Evolutionary conservation across 345 rosid genomes (phyloP).

Genomic region (Microcos paniculata): DNA sequence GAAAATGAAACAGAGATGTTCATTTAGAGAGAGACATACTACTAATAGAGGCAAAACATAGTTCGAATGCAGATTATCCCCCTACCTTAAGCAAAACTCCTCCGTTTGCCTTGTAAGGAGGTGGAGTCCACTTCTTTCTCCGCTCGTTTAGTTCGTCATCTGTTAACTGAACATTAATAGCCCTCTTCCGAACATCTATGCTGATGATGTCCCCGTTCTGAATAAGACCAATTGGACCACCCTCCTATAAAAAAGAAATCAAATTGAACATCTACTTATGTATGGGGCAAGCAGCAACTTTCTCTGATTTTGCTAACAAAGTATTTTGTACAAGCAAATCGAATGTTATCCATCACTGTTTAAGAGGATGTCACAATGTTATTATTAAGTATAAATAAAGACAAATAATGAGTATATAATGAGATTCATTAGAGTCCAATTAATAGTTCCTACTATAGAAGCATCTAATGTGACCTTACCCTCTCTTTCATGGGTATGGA

Average conservation of each 20-base stretch:
- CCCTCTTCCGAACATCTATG: slow-evolving; percentile 66
- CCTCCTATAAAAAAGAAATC: slow-evolving; percentile 55
- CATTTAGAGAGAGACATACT: background rate
- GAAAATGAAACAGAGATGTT: slow-evolving; percentile 23
- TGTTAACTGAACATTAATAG: slow-evolving; percentile 67
- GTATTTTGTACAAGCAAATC: too few relatives aligned
- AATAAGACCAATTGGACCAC: slow-evolving; percentile 91
- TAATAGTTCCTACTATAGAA: too few relatives aligned
- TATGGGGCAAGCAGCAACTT: background rate
- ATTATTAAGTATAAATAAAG: background rate
- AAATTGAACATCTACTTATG: background rate
- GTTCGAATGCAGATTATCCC: background rate
- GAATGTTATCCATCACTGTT: too few relatives aligned
- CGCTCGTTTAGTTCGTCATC: slow-evolving; percentile 66
- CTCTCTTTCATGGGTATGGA: background rate
- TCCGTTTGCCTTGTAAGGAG: slow-evolving; percentile 63
- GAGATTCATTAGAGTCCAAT: background rate
- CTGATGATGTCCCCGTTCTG: slow-evolving; percentile 73
- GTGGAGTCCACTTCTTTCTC: slow-evolving; percentile 71
- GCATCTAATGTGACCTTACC: background rate
- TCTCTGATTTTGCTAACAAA: background rate
- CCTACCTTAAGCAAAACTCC: slow-evolving; percentile 85
- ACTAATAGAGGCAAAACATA: background rate
- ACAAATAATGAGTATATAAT: background rate
- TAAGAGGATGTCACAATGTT: background rate